These are phyloP conservation scores for Thymus mandschuricus DNA, from an alignment of 257 asterid genomes.

Conservation along the genomic window DNA sequence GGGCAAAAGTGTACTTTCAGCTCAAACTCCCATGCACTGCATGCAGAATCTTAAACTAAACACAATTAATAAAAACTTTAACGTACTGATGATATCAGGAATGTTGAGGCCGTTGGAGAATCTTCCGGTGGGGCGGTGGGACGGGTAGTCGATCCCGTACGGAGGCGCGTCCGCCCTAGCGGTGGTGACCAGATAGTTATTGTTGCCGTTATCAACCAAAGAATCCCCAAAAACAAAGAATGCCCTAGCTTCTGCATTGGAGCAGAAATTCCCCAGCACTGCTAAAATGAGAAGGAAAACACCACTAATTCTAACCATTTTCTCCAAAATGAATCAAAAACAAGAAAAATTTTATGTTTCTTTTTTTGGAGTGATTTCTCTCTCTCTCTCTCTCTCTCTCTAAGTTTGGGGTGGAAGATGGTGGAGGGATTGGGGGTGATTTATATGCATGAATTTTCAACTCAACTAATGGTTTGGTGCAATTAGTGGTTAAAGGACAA, in stretches of 20 bases:
- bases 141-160: slow-evolving; percentile 70
- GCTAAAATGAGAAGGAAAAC: slow-evolving; percentile 26
- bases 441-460: slow-evolving; percentile 36
- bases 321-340: background rate
- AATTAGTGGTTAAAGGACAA: slow-evolving; percentile 46
- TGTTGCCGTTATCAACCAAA: slow-evolving; percentile 76
- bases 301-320: slow-evolving; percentile 31
- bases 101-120: slow-evolving; percentile 78
- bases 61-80: background rate
- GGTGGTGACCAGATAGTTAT: slow-evolving; percentile 63
- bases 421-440: slow-evolving; percentile 29
- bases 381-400: no score
- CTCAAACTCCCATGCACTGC: slow-evolving; percentile 24
- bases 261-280: background rate
- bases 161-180: slow-evolving; percentile 86
- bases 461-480: slow-evolving; percentile 36
- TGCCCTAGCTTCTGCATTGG: slow-evolving; percentile 44
- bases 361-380: background rate
- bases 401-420: slow-evolving; percentile 28
- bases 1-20: slow-evolving; percentile 7
- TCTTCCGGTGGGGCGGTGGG: slow-evolving; percentile 74
- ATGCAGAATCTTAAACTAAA: slow-evolving; percentile 1
- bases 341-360: background rate
- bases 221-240: slow-evolving; percentile 83
- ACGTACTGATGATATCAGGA: slow-evolving; percentile 65